Base-by-base conservation (phyloP, 2,329 filamentous ascomycete species). In the Thielaviopsis punctulata region DNA sequence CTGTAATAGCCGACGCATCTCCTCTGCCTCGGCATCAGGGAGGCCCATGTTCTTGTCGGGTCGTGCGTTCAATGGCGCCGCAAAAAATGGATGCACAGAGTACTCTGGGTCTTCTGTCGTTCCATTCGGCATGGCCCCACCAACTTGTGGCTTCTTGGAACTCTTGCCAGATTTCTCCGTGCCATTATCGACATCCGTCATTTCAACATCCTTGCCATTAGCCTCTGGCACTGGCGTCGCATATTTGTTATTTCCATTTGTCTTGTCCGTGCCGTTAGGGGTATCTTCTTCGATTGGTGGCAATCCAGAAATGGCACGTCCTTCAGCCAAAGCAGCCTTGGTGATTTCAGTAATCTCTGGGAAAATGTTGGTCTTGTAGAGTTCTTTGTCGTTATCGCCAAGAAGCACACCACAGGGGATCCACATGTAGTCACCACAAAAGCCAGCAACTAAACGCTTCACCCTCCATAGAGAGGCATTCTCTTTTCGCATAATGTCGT, bases 371-470 rank as follows among this genome's bases (percentile, higher is more conserved):
- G 76, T 69, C 48, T 68, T 69, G 57, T 73, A 82, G 1, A 80
- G 62, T 33, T 74, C 68, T 51, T 71, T 65, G 58, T 82, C 77
- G 58, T 76, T 69, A 4, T 73, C 67, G 1, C 72, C 72, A 36
- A 79, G 66, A 66, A 82, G 74, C 57, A 70, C 67, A 46, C 72
- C 71, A 60, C 77, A 80, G 7, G 78, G 77, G 45, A 75, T 72
- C 79, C 79, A 82, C 13, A 77, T 79, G 56, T 80, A 77, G 62
- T 93, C 86, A 27, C 86, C 86, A 48, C 83, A 79, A 8, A 92
- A 72, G 57, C 77, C 77, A 27, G 82, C 84, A 58, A 86, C 73
- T 49, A 92, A 67, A 58, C 82, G 78, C 62, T 86, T 86, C 46
- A 86, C 80, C 59, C 77, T 79, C 76, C 82, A 86, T 10, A 90